Evolutionary conservation across 768 basidiomycete genomes (phyloP).

Genomic region (Lentinula sp.): DNA sequence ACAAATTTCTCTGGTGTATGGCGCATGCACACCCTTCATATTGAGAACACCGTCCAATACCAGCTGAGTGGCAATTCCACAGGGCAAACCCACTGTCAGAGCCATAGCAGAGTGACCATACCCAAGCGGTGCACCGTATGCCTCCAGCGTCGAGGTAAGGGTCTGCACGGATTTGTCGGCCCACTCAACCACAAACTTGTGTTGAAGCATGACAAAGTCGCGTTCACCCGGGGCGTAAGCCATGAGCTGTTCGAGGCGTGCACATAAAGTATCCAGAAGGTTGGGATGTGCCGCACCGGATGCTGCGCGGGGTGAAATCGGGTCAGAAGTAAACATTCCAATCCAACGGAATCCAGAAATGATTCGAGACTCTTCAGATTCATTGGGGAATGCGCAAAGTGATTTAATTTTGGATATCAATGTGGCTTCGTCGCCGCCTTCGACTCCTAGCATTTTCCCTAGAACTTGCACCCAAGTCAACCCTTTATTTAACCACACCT

Average conservation of each 20-base stretch:
- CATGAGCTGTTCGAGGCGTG: conserved; percentile 86
- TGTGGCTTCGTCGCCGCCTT: conserved; percentile 68
- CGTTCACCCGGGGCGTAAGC: conserved; percentile 86
- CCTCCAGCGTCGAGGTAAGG: conserved; percentile 86
- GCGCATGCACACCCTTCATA: conserved; percentile 75
- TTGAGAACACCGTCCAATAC: conserved; percentile 82
- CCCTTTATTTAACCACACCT: conserved; percentile 72
- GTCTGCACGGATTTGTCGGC: conserved; percentile 74
- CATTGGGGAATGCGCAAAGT: conserved; percentile 67
- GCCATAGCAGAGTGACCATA: conserved; percentile 80
- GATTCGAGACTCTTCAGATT: conserved; percentile 68
- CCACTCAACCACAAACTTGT: conserved; percentile 94
- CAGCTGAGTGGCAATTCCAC: conserved; percentile 89
- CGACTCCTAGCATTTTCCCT: conserved; percentile 66
- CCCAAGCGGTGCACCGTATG: conserved; percentile 74
- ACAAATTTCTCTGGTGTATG: conserved; percentile 83
- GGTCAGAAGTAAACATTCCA: conserved; percentile 77
- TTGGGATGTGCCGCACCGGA: conserved; percentile 28
- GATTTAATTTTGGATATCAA: conserved; percentile 68
- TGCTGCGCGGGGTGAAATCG: conserved; percentile 52
- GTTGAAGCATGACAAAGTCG: conserved; percentile 96
- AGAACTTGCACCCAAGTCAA: conserved; percentile 83
- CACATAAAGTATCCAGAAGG: conserved; percentile 92
- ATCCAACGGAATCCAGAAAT: conserved; percentile 90
- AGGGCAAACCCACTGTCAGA: conserved; percentile 84